Percentiles rank a stretch among this genome's conserved stretches.
Conservation (phyloP, 2,329 filamentous ascomycete genomes). For the Podosphaera xanthii region DNA sequence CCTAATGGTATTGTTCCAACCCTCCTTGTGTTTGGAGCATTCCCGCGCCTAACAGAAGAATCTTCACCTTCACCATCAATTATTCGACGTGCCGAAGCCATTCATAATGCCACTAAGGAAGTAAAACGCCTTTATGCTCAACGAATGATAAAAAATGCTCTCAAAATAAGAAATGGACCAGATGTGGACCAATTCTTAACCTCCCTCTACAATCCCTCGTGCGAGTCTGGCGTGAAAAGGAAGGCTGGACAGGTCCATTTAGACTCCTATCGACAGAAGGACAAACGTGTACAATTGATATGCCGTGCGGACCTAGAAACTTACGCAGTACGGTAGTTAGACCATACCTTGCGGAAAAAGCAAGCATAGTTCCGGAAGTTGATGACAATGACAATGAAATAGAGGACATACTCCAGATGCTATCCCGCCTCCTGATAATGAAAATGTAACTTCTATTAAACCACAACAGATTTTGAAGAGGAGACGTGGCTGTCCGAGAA, state of each 20-base stretch:
- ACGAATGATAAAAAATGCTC: conserved; percentile 1
- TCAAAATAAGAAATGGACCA: conserved; percentile 3
- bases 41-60: conserved; percentile 1
- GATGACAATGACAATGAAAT: neutral
- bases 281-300: conserved; percentile 2
- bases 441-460: neutral
- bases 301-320: neutral
- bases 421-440: neutral
- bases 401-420: neutral
- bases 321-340: conserved; percentile 4
- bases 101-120: conserved; percentile 3
- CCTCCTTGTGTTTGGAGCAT: conserved; percentile 4
- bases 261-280: conserved; percentile 2
- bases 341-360: conserved; percentile 1
- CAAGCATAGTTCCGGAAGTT: neutral
- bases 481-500: neutral
- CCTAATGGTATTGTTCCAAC: conserved; percentile 4
- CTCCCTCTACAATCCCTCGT: conserved; percentile 2
- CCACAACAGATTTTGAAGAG: neutral
- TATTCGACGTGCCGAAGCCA: conserved; percentile 1
- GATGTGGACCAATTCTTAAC: neutral
- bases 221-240: conserved; percentile 3
- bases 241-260: conserved; percentile 2
- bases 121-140: conserved; percentile 1
- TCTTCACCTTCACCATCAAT: conserved; percentile 1